Conservation (phyloP, 768 basidiomycete genomes). For the Russula emetica region DNA sequence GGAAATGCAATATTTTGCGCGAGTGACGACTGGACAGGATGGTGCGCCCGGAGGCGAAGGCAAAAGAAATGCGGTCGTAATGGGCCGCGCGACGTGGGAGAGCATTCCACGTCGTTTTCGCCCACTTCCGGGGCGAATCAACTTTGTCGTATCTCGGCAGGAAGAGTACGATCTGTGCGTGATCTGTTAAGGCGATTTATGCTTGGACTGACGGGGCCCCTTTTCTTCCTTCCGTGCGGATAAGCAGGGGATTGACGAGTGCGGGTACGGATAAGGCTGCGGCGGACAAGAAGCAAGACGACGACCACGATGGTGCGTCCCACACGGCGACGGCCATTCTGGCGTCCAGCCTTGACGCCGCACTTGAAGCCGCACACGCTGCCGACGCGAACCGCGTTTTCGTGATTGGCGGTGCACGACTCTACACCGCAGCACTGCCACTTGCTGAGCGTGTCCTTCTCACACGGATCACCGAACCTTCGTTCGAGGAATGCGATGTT, state of each 20-base stretch:
- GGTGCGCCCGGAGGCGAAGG: slow-evolving; percentile 32
- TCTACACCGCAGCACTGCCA: slow-evolving; percentile 68
- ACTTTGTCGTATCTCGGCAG: slow-evolving; percentile 72
- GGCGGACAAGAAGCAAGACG: not conserved
- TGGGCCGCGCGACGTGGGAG: slow-evolving; percentile 98
- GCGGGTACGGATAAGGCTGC: not conserved
- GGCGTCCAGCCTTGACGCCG: slow-evolving; percentile 42
- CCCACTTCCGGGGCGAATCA: slow-evolving; percentile 71
- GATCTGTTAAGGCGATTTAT: not conserved
- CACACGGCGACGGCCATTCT: slow-evolving; percentile 35
- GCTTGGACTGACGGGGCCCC: slow-evolving; percentile 16
- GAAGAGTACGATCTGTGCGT: slow-evolving; percentile 58
- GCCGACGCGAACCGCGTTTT: slow-evolving; percentile 50
- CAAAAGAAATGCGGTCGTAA: slow-evolving; percentile 71
- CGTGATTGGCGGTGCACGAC: slow-evolving; percentile 86
- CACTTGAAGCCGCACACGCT: slow-evolving; percentile 32
- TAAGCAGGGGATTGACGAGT: not conserved
- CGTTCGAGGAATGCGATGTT: slow-evolving; percentile 79
- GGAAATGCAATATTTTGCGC: slow-evolving; percentile 92
- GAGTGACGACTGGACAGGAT: slow-evolving; percentile 61
- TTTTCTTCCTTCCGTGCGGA: not conserved
- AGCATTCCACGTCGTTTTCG: slow-evolving; percentile 83
- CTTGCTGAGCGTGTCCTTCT: slow-evolving; percentile 79
- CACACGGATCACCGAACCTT: slow-evolving; percentile 73
- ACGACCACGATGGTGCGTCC: not conserved